These are phyloP conservation scores for Euphorbia schlechtendalii DNA, from an alignment of 441 rosid species.

Conservation along the genomic window DNA sequence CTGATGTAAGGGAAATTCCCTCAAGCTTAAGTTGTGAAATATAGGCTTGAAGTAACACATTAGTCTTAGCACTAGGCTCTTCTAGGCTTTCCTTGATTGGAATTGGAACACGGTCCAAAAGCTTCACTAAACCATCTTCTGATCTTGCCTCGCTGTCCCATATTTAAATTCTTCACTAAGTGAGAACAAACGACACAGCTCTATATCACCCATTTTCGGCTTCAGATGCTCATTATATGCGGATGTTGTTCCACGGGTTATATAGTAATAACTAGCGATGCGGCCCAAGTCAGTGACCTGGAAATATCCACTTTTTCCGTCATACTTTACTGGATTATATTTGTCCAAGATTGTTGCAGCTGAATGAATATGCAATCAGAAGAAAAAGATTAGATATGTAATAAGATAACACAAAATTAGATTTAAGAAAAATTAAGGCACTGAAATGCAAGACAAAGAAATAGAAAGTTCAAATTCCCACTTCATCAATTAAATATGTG, in stretches of 20 bases:
- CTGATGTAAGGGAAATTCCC: conserved; percentile 93
- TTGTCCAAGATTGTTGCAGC: conserved; percentile 87
- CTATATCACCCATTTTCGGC: conserved; percentile 95
- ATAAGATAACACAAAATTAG: neutral
- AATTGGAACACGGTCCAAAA: conserved; percentile 83
- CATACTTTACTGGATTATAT: conserved; percentile 82
- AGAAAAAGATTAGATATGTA: too few relatives aligned
- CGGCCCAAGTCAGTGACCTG: conserved; percentile 97
- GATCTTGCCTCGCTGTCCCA: conserved; percentile 92
- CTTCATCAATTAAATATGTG: neutral
- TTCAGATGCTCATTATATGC: conserved; percentile 87
- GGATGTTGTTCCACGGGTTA: conserved; percentile 85
- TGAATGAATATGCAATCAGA: conserved; percentile 61
- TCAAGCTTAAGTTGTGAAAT: conserved; percentile 93
- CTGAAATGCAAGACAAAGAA: neutral
- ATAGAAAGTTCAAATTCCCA: conserved; percentile 2
- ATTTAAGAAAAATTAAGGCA: conserved; percentile 4
- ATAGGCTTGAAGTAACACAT: conserved; percentile 90
- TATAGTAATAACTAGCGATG: conserved; percentile 91
- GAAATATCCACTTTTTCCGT: conserved; percentile 85
- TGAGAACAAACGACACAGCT: conserved; percentile 74
- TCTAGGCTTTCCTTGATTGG: conserved; percentile 94
- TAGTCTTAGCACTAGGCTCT: conserved; percentile 94
- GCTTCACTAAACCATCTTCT: conserved; percentile 98
- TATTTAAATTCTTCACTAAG: conserved; percentile 91